phyloP scores from a whole-genome alignment of 306 rosid genomes.

The Quercus bicolor region DNA sequence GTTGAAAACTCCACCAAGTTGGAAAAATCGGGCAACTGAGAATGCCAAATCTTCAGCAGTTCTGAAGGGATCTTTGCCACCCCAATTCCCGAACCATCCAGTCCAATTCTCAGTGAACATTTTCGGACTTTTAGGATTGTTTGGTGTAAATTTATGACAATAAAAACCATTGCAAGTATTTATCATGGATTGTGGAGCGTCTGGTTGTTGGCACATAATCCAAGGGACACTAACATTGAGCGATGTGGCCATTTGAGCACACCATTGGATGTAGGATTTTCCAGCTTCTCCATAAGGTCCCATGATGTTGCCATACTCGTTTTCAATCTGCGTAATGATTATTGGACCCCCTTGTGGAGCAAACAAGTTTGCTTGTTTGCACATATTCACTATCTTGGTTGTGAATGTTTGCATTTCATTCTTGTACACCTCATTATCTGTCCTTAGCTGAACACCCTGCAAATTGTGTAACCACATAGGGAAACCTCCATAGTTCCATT shows the following conservation, averaged over 20 bases:
- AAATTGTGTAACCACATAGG: slow-evolving; percentile 33
- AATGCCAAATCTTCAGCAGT: slow-evolving; percentile 24
- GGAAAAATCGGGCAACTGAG: slow-evolving; percentile 16
- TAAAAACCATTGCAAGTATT: slow-evolving; percentile 36
- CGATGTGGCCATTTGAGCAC: slow-evolving; percentile 13
- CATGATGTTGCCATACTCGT: slow-evolving; percentile 29
- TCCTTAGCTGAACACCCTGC: slow-evolving; percentile 19
- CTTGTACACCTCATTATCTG: slow-evolving; percentile 6
- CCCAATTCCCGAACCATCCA: slow-evolving; percentile 21
- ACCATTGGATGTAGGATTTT: slow-evolving; percentile 16
- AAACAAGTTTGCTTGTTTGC: slow-evolving; percentile 24
- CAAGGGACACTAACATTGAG: slow-evolving; percentile 27
- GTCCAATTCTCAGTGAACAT: slow-evolving; percentile 36
- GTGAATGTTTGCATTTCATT: slow-evolving; percentile 31
- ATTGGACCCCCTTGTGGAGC: slow-evolving; percentile 31
- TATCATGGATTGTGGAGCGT: slow-evolving; percentile 27
- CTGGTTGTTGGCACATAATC: slow-evolving; percentile 29
- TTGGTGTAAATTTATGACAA: slow-evolving; percentile 10
- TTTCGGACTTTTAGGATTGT: slow-evolving; percentile 4
- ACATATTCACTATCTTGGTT: slow-evolving; percentile 14
- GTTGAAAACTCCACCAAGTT: slow-evolving; percentile 6
- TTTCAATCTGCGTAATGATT: slow-evolving; percentile 27
- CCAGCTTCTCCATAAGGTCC: slow-evolving; percentile 15
- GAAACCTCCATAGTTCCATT: slow-evolving; percentile 41
- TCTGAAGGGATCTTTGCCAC: slow-evolving; percentile 22